A percentile compares a stretch with the other conserved stretches of the same genome.
Evolutionary conservation across 2,329 filamentous ascomycete species (phyloP).

Genomic region (Fusarium sp.): DNA sequence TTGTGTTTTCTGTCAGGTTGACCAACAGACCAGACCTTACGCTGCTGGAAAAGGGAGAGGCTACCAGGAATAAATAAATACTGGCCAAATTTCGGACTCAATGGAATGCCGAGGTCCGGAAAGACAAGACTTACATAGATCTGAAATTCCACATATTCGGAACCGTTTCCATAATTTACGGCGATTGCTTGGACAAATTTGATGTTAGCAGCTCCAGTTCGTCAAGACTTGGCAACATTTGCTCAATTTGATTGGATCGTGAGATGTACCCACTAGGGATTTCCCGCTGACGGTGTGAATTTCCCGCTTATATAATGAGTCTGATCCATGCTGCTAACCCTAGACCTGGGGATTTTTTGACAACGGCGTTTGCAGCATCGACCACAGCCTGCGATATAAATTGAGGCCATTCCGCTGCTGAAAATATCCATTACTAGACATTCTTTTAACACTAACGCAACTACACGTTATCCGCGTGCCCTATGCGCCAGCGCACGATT

Average conservation of each 20-base stretch:
- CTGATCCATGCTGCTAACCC: accelerated
- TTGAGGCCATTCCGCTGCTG: neutral
- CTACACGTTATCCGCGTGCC: too few species aligned
- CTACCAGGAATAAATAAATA: neutral
- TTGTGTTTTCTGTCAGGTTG: accelerated
- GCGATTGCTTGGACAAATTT: neutral
- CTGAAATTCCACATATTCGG: neutral
- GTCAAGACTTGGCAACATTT: neutral
- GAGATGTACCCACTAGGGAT: accelerated
- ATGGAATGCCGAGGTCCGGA: neutral
- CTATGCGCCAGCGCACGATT: too few species aligned
- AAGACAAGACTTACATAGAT: neutral
- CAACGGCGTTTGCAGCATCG: accelerated
- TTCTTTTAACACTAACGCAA: too few species aligned
- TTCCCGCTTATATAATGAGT: neutral
- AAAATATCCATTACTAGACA: too few species aligned
- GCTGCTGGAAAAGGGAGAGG: neutral
- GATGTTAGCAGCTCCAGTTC: neutral
- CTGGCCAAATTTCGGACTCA: neutral
- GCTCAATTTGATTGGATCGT: neutral
- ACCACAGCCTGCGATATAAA: neutral
- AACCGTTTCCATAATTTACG: neutral
- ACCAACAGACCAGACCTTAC: neutral
- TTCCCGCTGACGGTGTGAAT: neutral
- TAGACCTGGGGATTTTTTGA: neutral